Evolutionary conservation across 2,329 filamentous ascomycete species (phyloP).

Genomic region (Chaetomium sp.): DNA sequence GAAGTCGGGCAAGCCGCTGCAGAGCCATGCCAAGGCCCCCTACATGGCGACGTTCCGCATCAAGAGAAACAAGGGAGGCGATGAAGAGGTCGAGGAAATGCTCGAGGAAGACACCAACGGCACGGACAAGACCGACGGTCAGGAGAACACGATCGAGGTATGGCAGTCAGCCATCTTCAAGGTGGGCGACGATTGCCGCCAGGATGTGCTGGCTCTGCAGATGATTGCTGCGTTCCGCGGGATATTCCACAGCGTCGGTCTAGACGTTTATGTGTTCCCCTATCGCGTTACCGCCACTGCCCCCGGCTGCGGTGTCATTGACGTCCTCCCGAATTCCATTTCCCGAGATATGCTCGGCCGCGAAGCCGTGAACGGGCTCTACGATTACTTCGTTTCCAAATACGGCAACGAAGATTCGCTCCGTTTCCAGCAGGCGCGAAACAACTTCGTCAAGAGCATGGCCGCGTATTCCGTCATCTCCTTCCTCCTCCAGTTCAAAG

Average conservation of each 20-base stretch:
- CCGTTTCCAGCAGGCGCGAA: slow-evolving; percentile 90
- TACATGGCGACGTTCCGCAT: slow-evolving; percentile 99
- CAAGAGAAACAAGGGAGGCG: slow-evolving; percentile 68
- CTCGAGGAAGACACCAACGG: slow-evolving; percentile 50
- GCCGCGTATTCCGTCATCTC: slow-evolving; percentile 97
- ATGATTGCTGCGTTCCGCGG: slow-evolving; percentile 98
- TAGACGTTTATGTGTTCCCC: slow-evolving; percentile 96
- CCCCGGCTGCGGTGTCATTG: slow-evolving; percentile 95
- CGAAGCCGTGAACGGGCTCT: slow-evolving; percentile 95
- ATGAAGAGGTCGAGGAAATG: slow-evolving; percentile 55
- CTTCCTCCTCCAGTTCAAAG: slow-evolving; percentile 97
- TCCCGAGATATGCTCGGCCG: slow-evolving; percentile 98
- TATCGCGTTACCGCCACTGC: slow-evolving; percentile 97
- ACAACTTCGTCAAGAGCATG: slow-evolving; percentile 99
- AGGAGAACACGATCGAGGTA: slow-evolving; percentile 74
- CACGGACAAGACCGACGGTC: slow-evolving; percentile 38
- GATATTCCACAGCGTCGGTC: slow-evolving; percentile 91
- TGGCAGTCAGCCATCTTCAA: slow-evolving; percentile 99
- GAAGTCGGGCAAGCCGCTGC: slow-evolving; percentile 94
- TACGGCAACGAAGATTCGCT: slow-evolving; percentile 96
- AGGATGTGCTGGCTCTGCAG: slow-evolving; percentile 93
- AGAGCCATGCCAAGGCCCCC: slow-evolving; percentile 96
- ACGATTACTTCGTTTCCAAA: slow-evolving; percentile 97
- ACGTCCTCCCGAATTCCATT: slow-evolving; percentile 96
- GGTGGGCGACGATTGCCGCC: slow-evolving; percentile 95